Percentiles rank a stretch among this genome's conserved stretches.
These are phyloP conservation scores for Pseudogymnoascus sp. DNA, from an alignment of 2,329 filamentous ascomycete species.

Conservation along the genomic window DNA sequence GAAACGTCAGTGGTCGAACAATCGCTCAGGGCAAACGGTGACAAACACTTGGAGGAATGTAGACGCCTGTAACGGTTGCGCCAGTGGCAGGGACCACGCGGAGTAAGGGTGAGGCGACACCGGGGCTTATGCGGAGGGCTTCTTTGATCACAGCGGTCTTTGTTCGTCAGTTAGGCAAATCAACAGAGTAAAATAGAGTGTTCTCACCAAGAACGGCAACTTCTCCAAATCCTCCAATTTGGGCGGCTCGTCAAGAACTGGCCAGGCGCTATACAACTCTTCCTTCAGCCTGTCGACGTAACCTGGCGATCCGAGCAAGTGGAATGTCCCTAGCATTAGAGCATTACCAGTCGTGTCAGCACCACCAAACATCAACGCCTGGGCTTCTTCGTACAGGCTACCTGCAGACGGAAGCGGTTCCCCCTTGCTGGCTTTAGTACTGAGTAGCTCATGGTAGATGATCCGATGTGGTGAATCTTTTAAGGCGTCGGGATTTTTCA, in stretches of 20 bases:
- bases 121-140: background rate
- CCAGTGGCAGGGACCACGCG: conserved; percentile 8
- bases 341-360: conserved; percentile 36
- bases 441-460: conserved; percentile 30
- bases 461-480: conserved; percentile 25
- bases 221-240: conserved; percentile 29
- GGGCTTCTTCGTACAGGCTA: conserved; percentile 35
- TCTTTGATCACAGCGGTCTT: background rate
- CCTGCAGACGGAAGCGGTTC: conserved; percentile 17
- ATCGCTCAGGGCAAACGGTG: background rate
- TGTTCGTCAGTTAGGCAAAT: conserved; percentile 23
- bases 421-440: conserved; percentile 23
- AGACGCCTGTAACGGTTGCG: background rate
- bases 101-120: background rate
- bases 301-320: conserved; percentile 30
- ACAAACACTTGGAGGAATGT: background rate
- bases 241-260: conserved; percentile 25
- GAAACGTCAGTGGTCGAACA: background rate
- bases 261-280: conserved; percentile 33
- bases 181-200: conserved; percentile 16
- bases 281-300: conserved; percentile 28
- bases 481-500: conserved; percentile 18
- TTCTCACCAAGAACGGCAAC: conserved; percentile 21
- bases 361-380: conserved; percentile 38
- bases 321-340: conserved; percentile 33